A percentile compares a stretch with the other conserved stretches of the same genome.
Evolutionary conservation across 805 yeast species (phyloP).

Genomic region (Phaffomyces thermotolerans): DNA sequence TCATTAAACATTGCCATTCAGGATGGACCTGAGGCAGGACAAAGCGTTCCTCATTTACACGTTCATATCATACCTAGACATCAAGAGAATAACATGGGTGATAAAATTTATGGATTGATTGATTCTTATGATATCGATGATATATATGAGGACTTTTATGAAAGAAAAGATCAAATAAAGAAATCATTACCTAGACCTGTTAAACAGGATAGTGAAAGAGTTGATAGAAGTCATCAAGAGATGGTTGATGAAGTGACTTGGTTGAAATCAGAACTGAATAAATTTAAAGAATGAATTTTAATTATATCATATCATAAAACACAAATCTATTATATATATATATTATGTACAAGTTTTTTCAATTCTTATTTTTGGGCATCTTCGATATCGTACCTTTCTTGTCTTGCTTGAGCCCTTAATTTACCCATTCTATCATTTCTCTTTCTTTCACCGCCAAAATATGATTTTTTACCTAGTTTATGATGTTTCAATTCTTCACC

Average conservation of each 20-base stretch:
- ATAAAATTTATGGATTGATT: constrained; percentile 61
- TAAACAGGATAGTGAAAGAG: constrained; percentile 46
- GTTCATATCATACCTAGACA: constrained; percentile 89
- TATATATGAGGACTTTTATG: constrained; percentile 23
- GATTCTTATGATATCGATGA: constrained; percentile 46
- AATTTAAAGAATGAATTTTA: constrained; percentile 5
- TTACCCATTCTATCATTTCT: constrained; percentile 60
- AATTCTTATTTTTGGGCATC: constrained; percentile 11
- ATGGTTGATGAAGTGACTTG: constrained; percentile 69
- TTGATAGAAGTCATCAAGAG: constrained; percentile 47
- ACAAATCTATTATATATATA: background rate
- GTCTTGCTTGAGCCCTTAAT: constrained; percentile 36
- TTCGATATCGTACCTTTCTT: constrained; percentile 23
- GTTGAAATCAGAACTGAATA: constrained; percentile 37
- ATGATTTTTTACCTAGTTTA: constrained; percentile 61
- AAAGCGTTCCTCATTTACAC: constrained; percentile 91
- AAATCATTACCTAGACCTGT: constrained; percentile 23
- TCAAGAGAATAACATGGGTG: constrained; percentile 51
- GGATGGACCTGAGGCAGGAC: constrained; percentile 96
- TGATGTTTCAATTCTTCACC: constrained; percentile 49
- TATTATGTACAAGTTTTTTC: background rate
- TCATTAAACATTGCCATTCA: constrained; percentile 87
- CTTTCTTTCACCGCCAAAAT: constrained; percentile 82
- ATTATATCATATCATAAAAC: too few species aligned
- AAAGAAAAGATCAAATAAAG: constrained; percentile 24